These are phyloP conservation scores for Diaporthe amygdali DNA, from an alignment of 2,329 filamentous ascomycete genomes.

Conservation along the genomic window DNA sequence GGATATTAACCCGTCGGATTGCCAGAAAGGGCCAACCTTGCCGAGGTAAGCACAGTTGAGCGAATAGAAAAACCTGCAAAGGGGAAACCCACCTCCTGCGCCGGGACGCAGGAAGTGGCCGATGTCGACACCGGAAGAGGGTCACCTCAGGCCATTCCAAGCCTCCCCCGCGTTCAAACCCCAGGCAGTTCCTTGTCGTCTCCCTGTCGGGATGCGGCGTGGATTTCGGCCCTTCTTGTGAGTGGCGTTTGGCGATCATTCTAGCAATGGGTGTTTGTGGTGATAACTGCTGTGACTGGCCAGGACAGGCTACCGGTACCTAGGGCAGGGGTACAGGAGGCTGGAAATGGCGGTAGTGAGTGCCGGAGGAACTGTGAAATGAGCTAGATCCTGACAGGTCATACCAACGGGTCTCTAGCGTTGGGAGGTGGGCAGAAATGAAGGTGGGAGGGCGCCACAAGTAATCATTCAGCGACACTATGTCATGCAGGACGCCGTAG, in stretches of 20 bases:
- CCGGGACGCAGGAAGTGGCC: background rate
- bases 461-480: background rate
- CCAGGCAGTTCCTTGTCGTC: background rate
- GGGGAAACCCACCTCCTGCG: background rate
- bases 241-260: background rate
- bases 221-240: background rate
- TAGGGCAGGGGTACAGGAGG: background rate
- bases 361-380: background rate
- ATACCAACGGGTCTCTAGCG: background rate
- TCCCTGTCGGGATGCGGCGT: background rate
- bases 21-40: background rate
- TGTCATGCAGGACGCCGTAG: background rate
- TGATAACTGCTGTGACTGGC: background rate
- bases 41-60: background rate
- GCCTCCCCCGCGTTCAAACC: background rate
- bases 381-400: no score
- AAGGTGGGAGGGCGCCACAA: background rate
- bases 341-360: background rate
- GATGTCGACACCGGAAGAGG: background rate
- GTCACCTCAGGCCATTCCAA: constrained; percentile 13
- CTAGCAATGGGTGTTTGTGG: background rate
- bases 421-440: background rate
- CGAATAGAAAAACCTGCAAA: background rate
- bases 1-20: constrained; percentile 12
- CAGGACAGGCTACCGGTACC: background rate